Evolutionary conservation across 1,284 basidiomycete genomes (phyloP).

Genomic region (Coniferiporia weirii): DNA sequence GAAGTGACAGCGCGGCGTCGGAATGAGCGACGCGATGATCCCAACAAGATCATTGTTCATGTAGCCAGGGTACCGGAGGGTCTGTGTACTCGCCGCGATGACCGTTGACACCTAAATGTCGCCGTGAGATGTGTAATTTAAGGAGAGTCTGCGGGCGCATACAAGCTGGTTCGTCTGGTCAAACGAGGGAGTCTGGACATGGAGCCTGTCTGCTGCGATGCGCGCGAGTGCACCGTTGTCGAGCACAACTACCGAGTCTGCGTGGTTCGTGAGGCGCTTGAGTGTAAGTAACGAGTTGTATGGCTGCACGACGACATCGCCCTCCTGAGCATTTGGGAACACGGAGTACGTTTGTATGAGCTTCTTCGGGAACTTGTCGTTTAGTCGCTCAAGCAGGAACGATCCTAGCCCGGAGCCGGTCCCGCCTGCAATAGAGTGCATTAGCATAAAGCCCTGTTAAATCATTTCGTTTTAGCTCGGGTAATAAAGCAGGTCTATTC

Average conservation of each 20-base stretch:
- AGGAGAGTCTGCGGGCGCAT: slow-evolving; percentile 21
- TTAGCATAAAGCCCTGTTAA: slow-evolving; percentile 91
- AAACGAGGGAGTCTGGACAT: slow-evolving; percentile 88
- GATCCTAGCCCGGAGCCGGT: slow-evolving; percentile 98
- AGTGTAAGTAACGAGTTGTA: slow-evolving; percentile 96
- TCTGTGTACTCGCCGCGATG: slow-evolving; percentile 96
- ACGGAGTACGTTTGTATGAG: slow-evolving; percentile 99
- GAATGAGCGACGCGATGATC: slow-evolving; percentile 95
- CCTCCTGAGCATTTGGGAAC: slow-evolving; percentile 89
- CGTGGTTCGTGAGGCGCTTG: slow-evolving; percentile 93
- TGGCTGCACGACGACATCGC: slow-evolving; percentile 96
- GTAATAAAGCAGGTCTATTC: background rate
- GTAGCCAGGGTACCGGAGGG: slow-evolving; percentile 95
- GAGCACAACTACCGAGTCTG: slow-evolving; percentile 95
- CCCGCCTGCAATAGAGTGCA: slow-evolving; percentile 98
- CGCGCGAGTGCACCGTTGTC: slow-evolving; percentile 94
- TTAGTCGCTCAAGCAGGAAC: slow-evolving; percentile 91
- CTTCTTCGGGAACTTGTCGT: slow-evolving; percentile 99
- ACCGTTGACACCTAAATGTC: slow-evolving; percentile 78
- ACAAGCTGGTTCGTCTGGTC: slow-evolving; percentile 95
- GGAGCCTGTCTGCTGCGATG: slow-evolving; percentile 88
- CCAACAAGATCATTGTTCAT: slow-evolving; percentile 99
- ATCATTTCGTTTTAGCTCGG: background rate
- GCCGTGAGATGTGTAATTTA: background rate
- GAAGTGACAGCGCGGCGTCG: slow-evolving; percentile 98